These are phyloP conservation scores for Euclidium syriacum DNA, from an alignment of 345 rosid species.

Conservation along the genomic window DNA sequence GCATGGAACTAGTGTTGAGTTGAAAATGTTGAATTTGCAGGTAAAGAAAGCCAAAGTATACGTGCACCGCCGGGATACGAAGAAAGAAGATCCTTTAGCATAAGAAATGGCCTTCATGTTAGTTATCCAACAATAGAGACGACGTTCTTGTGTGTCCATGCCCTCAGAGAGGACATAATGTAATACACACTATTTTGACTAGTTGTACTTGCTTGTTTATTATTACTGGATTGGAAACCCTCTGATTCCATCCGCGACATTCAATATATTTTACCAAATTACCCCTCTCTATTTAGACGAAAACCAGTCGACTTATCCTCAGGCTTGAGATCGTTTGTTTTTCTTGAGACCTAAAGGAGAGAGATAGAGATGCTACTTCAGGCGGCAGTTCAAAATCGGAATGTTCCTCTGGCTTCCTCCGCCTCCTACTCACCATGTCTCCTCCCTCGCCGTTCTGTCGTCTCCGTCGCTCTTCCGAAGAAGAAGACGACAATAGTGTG, in stretches of 20 bases:
- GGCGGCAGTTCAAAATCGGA: constrained; percentile 42
- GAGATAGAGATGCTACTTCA: constrained; percentile 47
- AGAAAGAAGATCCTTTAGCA: constrained; percentile 31
- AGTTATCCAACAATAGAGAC: background rate
- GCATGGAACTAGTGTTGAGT: constrained; percentile 5
- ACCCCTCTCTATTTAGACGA: background rate
- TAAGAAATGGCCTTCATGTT: constrained; percentile 63
- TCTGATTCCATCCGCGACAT: background rate
- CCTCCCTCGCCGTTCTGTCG: constrained; percentile 30
- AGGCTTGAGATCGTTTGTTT: background rate
- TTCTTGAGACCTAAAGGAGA: constrained; percentile 8
- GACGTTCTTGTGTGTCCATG: background rate
- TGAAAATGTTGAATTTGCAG: constrained; percentile 43
- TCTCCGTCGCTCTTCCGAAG: constrained; percentile 12
- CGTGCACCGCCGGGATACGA: constrained; percentile 50
- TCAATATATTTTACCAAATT: background rate
- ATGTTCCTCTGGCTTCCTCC: constrained; percentile 39
- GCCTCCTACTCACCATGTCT: constrained; percentile 38
- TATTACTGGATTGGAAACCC: background rate
- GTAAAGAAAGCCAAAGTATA: constrained; percentile 64
- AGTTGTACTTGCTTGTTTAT: too few species aligned
- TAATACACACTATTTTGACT: too few species aligned
- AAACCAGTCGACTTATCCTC: constrained; percentile 21
- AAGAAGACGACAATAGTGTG: constrained; percentile 33
- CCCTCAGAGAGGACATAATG: background rate